A percentile compares a stretch with the other conserved stretches of the same genome.
Evolutionary conservation across 345 rosid species (phyloP).

Genomic region (Gossypium turneri): DNA sequence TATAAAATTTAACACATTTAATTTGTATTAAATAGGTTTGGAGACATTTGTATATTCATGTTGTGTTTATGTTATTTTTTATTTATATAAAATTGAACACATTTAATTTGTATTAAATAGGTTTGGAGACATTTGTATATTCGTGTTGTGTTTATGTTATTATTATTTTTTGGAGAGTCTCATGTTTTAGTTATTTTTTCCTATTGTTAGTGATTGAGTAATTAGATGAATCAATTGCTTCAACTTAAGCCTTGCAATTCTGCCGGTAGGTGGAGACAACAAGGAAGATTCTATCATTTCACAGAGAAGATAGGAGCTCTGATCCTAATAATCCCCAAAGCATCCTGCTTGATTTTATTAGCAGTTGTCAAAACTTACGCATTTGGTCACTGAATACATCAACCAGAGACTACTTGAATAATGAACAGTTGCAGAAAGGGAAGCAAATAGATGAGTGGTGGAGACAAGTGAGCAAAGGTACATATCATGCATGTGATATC

Average conservation of each 20-base stretch:
- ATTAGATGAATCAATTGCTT: conserved; percentile 14
- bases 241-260: conserved; percentile 28
- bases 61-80: neutral
- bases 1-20: neutral
- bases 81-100: neutral
- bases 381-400: conserved; percentile 90
- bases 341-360: conserved; percentile 90
- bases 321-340: conserved; percentile 93
- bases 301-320: conserved; percentile 82
- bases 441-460: conserved; percentile 99
- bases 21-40: neutral
- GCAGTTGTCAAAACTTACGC: conserved; percentile 93
- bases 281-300: conserved; percentile 84
- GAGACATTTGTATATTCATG: neutral
- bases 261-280: conserved; percentile 80
- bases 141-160: neutral
- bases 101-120: neutral
- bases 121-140: neutral
- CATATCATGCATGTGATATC: conserved; percentile 16
- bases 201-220: neutral
- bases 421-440: conserved; percentile 89
- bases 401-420: conserved; percentile 80
- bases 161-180: neutral
- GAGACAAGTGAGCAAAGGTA: conserved; percentile 91
- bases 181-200: neutral